A percentile compares a stretch with the other conserved stretches of the same genome.
These are phyloP conservation scores for Nicotiana tomentosiformis DNA, from an alignment of 257 asterid species.

Conservation along the genomic window DNA sequence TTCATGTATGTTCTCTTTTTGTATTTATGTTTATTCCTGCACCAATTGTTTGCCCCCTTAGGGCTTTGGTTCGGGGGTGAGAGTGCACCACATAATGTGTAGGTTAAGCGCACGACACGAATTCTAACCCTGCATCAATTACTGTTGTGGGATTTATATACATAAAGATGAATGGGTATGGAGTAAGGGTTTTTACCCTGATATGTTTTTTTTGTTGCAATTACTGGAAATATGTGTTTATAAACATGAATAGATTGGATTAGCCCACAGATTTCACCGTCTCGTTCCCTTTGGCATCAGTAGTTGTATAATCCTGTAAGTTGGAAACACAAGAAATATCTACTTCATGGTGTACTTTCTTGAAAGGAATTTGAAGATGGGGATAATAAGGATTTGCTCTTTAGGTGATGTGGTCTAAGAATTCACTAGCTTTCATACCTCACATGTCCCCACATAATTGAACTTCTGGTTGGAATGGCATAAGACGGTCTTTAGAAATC, in stretches of 20 bases:
- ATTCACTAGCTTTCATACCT: neutral
- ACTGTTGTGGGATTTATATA: too few species aligned
- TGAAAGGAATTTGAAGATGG: neutral
- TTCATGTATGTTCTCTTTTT: neutral
- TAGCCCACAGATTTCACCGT: neutral
- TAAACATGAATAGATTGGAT: neutral
- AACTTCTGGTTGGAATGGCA: neutral
- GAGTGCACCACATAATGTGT: neutral
- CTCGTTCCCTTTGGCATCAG: neutral
- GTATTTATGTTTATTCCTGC: neutral
- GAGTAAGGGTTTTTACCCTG: neutral
- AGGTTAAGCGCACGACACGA: neutral
- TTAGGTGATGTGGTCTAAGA: neutral
- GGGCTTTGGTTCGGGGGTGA: neutral
- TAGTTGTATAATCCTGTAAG: neutral
- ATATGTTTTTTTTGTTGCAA: neutral
- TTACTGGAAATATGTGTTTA: neutral
- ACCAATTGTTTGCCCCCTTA: neutral
- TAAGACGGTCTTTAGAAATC: neutral
- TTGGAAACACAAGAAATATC: neutral
- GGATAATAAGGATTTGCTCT: neutral
- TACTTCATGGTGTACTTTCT: neutral
- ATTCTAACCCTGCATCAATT: too few species aligned
- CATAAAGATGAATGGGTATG: too few species aligned
- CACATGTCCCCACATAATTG: neutral